phyloP scores from a whole-genome alignment of 2,329 filamentous ascomycete genomes.

The Phialocephala sp. region DNA sequence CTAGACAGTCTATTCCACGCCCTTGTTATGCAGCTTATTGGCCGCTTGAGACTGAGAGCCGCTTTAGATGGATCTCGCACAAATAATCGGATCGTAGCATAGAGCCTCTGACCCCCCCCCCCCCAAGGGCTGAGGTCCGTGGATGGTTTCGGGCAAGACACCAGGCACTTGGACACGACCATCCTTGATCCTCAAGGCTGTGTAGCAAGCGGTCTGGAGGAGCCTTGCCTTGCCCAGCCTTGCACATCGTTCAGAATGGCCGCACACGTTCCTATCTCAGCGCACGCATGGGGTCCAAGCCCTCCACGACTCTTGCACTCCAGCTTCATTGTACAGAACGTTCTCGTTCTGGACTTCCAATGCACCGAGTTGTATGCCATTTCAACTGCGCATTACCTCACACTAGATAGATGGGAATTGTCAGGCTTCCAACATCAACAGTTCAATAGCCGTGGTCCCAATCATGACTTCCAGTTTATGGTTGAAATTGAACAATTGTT shows the following conservation, averaged over 20 bases:
- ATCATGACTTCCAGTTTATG: neutral
- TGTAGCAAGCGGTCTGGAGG: neutral
- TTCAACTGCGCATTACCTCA: neutral
- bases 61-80: neutral
- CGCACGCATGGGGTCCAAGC: neutral
- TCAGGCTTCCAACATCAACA: neutral
- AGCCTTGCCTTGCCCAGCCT: neutral
- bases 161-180: neutral
- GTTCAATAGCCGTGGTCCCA: neutral
- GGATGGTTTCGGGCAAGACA: neutral
- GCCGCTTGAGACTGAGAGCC: neutral
- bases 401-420: neutral
- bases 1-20: neutral
- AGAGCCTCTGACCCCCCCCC: neutral
- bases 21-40: neutral
- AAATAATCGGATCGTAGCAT: neutral
- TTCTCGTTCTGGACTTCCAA: no score
- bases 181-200: conserved; percentile 10
- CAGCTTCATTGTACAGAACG: no score
- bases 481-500: neutral
- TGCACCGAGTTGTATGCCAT: no score
- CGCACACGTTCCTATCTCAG: neutral
- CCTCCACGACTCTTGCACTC: no score
- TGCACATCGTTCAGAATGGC: neutral
- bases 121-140: neutral